Evolutionary conservation across 2,329 filamentous ascomycete species (phyloP), one percentile per base, ranked within the genome.

Genomic region (Fusarium paranaense): DNA sequence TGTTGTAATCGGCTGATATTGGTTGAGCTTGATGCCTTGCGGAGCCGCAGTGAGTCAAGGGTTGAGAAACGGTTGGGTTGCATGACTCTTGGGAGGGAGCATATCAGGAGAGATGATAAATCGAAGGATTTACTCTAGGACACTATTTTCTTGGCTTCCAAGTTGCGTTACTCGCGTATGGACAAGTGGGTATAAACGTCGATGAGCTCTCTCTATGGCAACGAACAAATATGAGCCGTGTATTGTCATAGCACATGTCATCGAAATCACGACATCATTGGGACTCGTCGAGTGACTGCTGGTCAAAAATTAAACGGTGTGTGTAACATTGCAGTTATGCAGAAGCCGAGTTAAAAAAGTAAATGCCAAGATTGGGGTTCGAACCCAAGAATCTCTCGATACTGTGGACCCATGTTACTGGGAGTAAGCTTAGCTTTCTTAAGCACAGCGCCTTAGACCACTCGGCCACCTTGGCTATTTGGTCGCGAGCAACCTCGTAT

Each of bases 321-420:
- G 11, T 25, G 4, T 11, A 6, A 9, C 8, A 18, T 5, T n/a
- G 4, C 37, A 40, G 37, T 40, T 40, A 5, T n/a, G 20, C 20
- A 13, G 20, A 22, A 18, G 13, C 20, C 20, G 22, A 25, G 10
- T 8, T 4, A 52, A 54, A 54, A 54, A 54, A 54, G 18, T 54
- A 54, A 30, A 54, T 54, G 47, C 47, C 47, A 54, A 54, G 47
- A 54, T 54, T 54, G 47, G 47, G 47, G 27, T 54, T 54, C 47
- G 47, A 54, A 54, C 47, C 47, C 47, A 54, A 54, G 47, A 54
- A 54, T 54, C 47, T 54, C 27, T 54, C 47, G 47, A 54, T 54
- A 54, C 47, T 54, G 47, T 54, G 47, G 47, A 54, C 47, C 47
- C 47, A 54, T 32, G 18, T 54, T 32, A 32, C 25, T 54, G 47